Evolutionary conservation across 495 filamentous ascomycete genomes (phyloP), one percentile per base, ranked within the genome.

Genomic region (Stereocaulon alpinum): DNA sequence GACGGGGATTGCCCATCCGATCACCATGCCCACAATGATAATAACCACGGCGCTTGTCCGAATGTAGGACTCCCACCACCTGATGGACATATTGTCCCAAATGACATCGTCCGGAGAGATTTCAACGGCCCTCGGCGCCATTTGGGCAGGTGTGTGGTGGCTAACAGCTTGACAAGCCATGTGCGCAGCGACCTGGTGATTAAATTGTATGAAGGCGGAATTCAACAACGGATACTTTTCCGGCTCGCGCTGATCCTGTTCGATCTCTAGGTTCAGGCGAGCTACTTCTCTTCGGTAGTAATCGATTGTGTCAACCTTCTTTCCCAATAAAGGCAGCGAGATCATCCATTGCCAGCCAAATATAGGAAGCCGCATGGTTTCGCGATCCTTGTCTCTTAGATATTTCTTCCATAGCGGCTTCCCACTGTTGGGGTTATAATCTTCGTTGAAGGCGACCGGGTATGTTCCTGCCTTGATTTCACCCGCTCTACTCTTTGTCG

Each of bases 151-250:
- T 6, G 93, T 69, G 66, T 98, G 93, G 66, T 97, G 92, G 45
- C 83, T 91, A 61, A 95, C 82, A 27, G 89, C 80, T 71, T 98
- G 93, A 69, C 89, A 95, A 59, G 92, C 92, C 93, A 98, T 97
- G 66, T 98, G 93, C 2, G 93, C 93, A 9, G 91, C 90, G 6
- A 96, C 89, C 71, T 98, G 93, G 66, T 96, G 88, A 65, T 97
- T 96, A 79, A 98, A 98, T 69, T 98, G 93, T 56, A 98, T 90
- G 66, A 98, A 98, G 15, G 93, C 93, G 14, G 94, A 95, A 66
- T 91, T 96, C 92, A 98, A 95, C 56, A 92, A 74, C 2, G 93
- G 94, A 61, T 87, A 98, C 32, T 83, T 83, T 64, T 96, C 92
- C 0, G 87, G 88, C 37, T 90, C 78, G 63, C 85, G 76, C 66